Base-by-base conservation (phyloP, 192 early-diverging fungal genomes). In the Gigaspora rosea region DNA sequence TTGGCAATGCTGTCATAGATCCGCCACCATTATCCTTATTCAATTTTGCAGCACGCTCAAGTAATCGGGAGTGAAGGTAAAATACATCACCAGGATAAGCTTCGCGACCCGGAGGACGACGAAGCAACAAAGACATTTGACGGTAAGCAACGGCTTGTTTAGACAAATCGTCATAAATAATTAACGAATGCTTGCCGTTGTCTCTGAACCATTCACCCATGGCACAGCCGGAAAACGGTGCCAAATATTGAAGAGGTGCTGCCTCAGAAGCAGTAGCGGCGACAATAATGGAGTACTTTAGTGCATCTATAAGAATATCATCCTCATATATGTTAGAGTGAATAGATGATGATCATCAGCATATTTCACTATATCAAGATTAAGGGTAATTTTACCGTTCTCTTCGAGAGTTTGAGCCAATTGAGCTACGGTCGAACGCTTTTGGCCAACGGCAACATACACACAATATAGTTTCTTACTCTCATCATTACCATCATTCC, bases 131-230 rank as follows among this genome's bases (percentile, higher is more conserved):
- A 49, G 97, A 99, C 97, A 99, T 96, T 89, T 99, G 96, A 92
- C 97, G 96, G 91, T 99, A 99, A 81, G 97, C 97, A 80, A 98
- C 96, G 84, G 96, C 96, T 87, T 99, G 97, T 90, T 98, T 99
- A 85, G 97, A 98, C 86, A 99, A 87, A 92, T 99, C 97, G 84
- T 99, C 97, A 88, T 96, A 99, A 84, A 99, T 96, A 90, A 99
- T 98, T 85, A 98, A 88, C 32, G 95, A 88, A 90, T 98, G 97
- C 91, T 93, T 97, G 80, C 92, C 94, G 87, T 97, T 98, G 88
- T 98, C 96, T 89, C 97, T 94, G 93, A 97, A 98, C 91, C 93
- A 94, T 88, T 98, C 97, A 80, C 97, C 96, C 89, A 97, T 95
- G 81, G 97, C 94, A 87, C 93, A 94, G 85, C 96, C 97, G 79